These are phyloP conservation scores for Fusarium mangiferae DNA, from an alignment of 2,329 filamentous ascomycete genomes.

Conservation along the genomic window DNA sequence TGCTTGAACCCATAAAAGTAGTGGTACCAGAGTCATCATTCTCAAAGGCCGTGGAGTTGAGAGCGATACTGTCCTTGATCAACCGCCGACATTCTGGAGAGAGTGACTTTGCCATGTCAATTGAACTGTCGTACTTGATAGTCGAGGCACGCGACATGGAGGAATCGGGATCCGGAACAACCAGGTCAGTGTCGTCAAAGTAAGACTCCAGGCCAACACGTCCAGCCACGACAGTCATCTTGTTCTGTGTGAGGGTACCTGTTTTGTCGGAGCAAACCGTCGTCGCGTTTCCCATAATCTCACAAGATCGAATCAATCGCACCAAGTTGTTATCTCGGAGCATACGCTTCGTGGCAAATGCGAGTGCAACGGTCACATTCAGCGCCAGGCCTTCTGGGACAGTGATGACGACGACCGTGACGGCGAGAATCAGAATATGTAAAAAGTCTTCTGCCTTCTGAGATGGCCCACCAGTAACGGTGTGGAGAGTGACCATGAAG, in stretches of 20 bases:
- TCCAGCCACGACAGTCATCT: constrained; percentile 70
- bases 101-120: constrained; percentile 45
- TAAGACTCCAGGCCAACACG: constrained; percentile 57
- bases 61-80: constrained; percentile 53
- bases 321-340: constrained; percentile 71
- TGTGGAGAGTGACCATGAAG: constrained; percentile 49
- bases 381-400: constrained; percentile 70
- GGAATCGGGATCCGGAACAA: constrained; percentile 27
- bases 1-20: constrained; percentile 64
- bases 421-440: constrained; percentile 66
- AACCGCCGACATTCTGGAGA: constrained; percentile 50
- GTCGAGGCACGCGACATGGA: constrained; percentile 37
- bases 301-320: constrained; percentile 67
- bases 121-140: constrained; percentile 43
- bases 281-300: constrained; percentile 73
- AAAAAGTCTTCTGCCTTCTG: constrained; percentile 67
- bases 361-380: constrained; percentile 69
- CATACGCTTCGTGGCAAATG: constrained; percentile 72
- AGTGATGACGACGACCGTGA: constrained; percentile 69
- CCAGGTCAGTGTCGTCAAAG: constrained; percentile 51
- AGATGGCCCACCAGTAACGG: constrained; percentile 54
- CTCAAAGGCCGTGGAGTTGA: constrained; percentile 66
- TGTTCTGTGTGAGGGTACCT: constrained; percentile 71
- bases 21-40: constrained; percentile 51
- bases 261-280: constrained; percentile 75